Base-by-base conservation (phyloP, 2,329 filamentous ascomycete species). In the Sphaerostilbella broomeana region DNA sequence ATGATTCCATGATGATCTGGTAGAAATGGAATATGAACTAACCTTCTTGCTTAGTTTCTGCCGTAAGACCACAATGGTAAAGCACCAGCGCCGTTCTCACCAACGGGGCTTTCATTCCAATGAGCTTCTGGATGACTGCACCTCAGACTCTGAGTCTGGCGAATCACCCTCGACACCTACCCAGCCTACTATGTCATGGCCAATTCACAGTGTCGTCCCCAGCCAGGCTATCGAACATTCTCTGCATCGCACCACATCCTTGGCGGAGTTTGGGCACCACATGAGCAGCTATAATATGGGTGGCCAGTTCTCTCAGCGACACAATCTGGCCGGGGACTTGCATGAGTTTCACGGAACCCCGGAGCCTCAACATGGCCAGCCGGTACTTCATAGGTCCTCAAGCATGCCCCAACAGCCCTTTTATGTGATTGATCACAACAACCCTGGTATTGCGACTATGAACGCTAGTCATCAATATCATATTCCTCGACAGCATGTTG, bases 1-100 rank as follows among this genome's bases (percentile, higher is more conserved):
- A 60, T 46, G 58, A 41, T 32, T 8, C 12, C 13, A 4, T 11
- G 16, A n/a, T 31, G 18, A 42, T 20, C 18, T 13, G 17, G 11
- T 26, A n/a, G 2, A 8, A 20, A 29, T 21, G n/a, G n/a, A n/a
- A n/a, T n/a, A 6, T 31, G 32, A 27, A 12, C 28, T 40, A n/a
- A 35, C 17, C 6, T 6, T 25, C 8, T 11, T n/a, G 11, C 17
- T 21, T 48, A 82, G 80, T 58, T 84, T 84, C 57, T 84, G 80
- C 59, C 71, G 81, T 39, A 84, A 84, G 58, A 84, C 79, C 5
- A 84, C 79, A 40, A 79, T 81, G 77, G 74, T 81, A 39, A 81
- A 81, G 60, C 77, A 81, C 54, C 75, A 81, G 54, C 66, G 76
- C 37, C 67, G 75, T 18, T 77, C 75, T 2, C 76, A 81, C 53